Base-by-base conservation (phyloP, 441 rosid genomes). In the Adansonia gregorii region DNA sequence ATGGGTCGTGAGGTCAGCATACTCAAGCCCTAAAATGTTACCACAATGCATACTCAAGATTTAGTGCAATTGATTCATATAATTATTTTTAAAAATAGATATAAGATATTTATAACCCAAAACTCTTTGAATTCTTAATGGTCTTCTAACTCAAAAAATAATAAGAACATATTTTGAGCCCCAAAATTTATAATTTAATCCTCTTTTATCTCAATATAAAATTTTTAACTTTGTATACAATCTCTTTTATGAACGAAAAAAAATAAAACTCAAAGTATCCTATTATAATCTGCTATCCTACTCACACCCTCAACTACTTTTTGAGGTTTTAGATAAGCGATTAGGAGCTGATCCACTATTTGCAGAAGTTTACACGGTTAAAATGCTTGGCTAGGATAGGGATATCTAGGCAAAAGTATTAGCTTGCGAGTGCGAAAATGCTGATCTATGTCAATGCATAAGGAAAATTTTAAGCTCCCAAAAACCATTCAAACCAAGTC, bases 271-370 rank as follows among this genome's bases (percentile, higher is more conserved):
- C 6, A 66, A 6, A 15, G 20, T 65, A 15, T 46, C 54, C 6
- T 3, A 19, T 19, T 67, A n/a, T 3, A 9, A 43, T 67, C 15
- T 67, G 58, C 35, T 43, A 46, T 69, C 41, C 55, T 48, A 49
- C 12, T 69, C 59, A 14, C 20, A 68, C 3, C 35, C 41, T 2
- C 73, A 20, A 20, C 73, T 2, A 69, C 19, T 24, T 67, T 69
- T 69, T 48, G 73, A 69, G 56, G 19, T 22, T 46, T 14, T 67
- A 54, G 72, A 46, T 67, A 67, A 67, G 48, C 11, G 69, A 35
- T 65, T 14, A 39, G 35, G 17, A 48, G 9, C 19, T 68, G 22
- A 65, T 39, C 73, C 73, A 68, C n/a, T 22, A 17, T 43, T 63
- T 31, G 72, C 35, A 67, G 72, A 17, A 45, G 51, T 46, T 20